phyloP scores from a whole-genome alignment of 2,329 filamentous ascomycete genomes.

The Botrytis sinoallii region DNA sequence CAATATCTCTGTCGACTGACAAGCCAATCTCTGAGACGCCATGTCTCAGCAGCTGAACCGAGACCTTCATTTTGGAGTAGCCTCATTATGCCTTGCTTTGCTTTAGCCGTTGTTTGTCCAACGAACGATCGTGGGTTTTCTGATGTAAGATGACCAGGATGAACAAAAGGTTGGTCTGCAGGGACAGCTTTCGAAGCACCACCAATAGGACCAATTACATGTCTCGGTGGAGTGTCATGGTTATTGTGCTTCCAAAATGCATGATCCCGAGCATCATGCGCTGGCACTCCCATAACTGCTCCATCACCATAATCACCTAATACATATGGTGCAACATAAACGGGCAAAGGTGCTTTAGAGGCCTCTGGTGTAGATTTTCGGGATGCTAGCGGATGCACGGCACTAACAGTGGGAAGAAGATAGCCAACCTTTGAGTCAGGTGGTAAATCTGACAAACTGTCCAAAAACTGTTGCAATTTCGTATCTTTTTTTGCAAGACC shows the following conservation, averaged over 20 bases:
- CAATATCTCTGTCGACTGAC: constrained; percentile 91
- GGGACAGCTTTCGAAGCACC: constrained; percentile 45
- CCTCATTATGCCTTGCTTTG: constrained; percentile 57
- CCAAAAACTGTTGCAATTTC: constrained; percentile 65
- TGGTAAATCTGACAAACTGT: constrained; percentile 55
- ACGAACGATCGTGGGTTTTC: constrained; percentile 60
- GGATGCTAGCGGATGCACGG: constrained; percentile 63
- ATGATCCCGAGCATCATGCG: constrained; percentile 75
- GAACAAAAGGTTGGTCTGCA: constrained; percentile 56
- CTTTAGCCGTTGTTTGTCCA: constrained; percentile 61
- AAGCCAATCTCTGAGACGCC: constrained; percentile 84
- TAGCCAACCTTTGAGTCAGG: constrained; percentile 65
- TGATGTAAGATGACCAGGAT: constrained; percentile 65
- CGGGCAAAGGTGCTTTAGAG: constrained; percentile 58
- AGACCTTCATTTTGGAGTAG: constrained; percentile 51
- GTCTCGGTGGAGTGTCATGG: constrained; percentile 55
- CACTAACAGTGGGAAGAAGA: constrained; percentile 57
- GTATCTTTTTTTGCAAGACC: constrained; percentile 57
- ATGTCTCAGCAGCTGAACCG: constrained; percentile 66
- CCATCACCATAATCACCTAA: constrained; percentile 82
- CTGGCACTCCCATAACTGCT: constrained; percentile 89
- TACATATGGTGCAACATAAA: constrained; percentile 83
- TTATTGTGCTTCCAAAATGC: constrained; percentile 76
- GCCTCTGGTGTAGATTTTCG: constrained; percentile 49
- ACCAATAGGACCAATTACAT: constrained; percentile 54